Evolutionary conservation across 352 stramenopile species (phyloP).

Genomic region (Phytophthora pistaciae): DNA sequence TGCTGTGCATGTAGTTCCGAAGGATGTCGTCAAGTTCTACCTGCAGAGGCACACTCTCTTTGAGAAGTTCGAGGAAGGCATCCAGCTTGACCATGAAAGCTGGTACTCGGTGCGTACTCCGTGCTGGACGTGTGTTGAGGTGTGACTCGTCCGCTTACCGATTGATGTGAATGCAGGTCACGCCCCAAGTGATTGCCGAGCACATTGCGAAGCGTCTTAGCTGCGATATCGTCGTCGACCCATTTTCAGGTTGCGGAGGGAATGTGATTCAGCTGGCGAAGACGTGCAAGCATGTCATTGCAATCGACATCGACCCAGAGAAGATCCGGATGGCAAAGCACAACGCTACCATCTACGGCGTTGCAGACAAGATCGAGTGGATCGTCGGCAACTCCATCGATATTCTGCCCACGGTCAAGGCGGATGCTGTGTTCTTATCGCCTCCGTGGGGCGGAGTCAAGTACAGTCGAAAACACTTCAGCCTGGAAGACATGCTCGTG

Average conservation of each 20-base stretch:
- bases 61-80: conserved; percentile 91
- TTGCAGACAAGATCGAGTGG: conserved; percentile 92
- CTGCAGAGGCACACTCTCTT: conserved; percentile 90
- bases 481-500: conserved; percentile 74
- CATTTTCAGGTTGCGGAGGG: conserved; percentile 93
- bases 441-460: conserved; percentile 91
- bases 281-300: conserved; percentile 91
- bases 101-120: conserved; percentile 88
- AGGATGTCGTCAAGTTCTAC: conserved; percentile 91
- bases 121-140: background rate
- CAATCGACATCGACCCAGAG: conserved; percentile 92
- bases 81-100: conserved; percentile 92
- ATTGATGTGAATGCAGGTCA: conserved; percentile 60
- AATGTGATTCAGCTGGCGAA: conserved; percentile 95
- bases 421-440: conserved; percentile 92
- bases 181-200: conserved; percentile 90
- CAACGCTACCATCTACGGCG: conserved; percentile 92
- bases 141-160: background rate
- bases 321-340: conserved; percentile 92
- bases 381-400: conserved; percentile 90
- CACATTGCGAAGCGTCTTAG: conserved; percentile 84
- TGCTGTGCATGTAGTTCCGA: conserved; percentile 33
- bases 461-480: conserved; percentile 73
- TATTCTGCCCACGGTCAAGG: conserved; percentile 77
- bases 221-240: conserved; percentile 91